phyloP scores from a whole-genome alignment of 164 flowering plant species.

The Platanus orientalis region DNA sequence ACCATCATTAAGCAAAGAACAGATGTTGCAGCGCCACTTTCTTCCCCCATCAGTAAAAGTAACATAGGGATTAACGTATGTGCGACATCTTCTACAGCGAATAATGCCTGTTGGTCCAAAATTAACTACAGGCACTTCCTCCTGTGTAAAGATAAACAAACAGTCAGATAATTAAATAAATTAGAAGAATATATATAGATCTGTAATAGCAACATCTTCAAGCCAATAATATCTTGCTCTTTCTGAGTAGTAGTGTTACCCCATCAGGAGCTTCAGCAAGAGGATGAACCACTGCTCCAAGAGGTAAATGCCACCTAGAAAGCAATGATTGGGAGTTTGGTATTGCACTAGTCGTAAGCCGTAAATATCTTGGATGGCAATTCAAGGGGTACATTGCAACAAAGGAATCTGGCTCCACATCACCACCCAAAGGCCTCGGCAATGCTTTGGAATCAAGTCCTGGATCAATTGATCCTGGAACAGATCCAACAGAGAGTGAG shows the following conservation, averaged over 20 bases:
- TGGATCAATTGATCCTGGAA: slow-evolving; percentile 79
- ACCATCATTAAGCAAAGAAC: slow-evolving; percentile 93
- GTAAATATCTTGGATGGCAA: slow-evolving; percentile 70
- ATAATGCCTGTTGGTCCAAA: slow-evolving; percentile 76
- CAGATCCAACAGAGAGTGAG: slow-evolving; percentile 66
- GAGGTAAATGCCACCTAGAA: slow-evolving; percentile 96
- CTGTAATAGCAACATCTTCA: neutral
- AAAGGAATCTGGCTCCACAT: slow-evolving; percentile 54
- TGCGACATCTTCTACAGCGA: slow-evolving; percentile 96
- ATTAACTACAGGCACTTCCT: slow-evolving; percentile 86
- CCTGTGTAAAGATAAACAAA: slow-evolving; percentile 43
- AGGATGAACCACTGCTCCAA: slow-evolving; percentile 95
- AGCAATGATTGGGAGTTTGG: slow-evolving; percentile 87
- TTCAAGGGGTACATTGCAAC: slow-evolving; percentile 62
- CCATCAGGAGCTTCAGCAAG: slow-evolving; percentile 91
- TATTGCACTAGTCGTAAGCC: slow-evolving; percentile 73
- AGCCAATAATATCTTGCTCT: slow-evolving; percentile 1
- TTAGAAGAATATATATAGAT: neutral
- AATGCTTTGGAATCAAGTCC: slow-evolving; percentile 66
- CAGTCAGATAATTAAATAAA: slow-evolving; percentile 3
- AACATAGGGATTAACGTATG: slow-evolving; percentile 90
- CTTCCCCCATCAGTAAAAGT: slow-evolving; percentile 89
- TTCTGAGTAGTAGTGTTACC: slow-evolving; percentile 48
- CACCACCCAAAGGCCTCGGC: slow-evolving; percentile 93
- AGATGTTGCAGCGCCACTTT: slow-evolving; percentile 97